Evolutionary conservation across 345 rosid species (phyloP), one percentile per base, ranked within the genome.

Genomic region (Leavenworthia alabamica): DNA sequence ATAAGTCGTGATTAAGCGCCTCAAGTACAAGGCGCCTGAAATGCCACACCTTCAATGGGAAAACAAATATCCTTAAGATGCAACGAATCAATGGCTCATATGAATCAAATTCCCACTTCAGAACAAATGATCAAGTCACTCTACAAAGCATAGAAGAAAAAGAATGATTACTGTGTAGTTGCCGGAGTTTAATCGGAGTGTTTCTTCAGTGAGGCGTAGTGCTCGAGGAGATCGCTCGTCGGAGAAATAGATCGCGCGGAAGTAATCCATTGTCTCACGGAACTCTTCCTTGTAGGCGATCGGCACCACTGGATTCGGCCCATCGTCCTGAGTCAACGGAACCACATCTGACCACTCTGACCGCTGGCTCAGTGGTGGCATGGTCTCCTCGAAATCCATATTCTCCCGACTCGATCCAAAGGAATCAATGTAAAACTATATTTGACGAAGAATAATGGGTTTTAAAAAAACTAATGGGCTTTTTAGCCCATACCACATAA

Each of bases 221-320:
- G 96, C 75, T 44, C 97, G 96, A 62, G 82, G 78, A 24, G 96
- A 93, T 50, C 82, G 85, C 77, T 93, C 99, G 19, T 79, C 73
- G 53, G 91, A 75, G 51, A 29, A 27, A 68, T 82, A 93, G 29
- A 93, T 49, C 41, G 96, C 91, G 3, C 97, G 86, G 56, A 93
- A 93, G 79, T 87, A 93, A 79, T 81, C 81, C 95, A 93, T 93
- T 10, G 86, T 78, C 79, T 89, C 95, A 9, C 79, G 79, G 68
- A 93, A 93, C 11, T 82, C 82, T 19, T 81, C 86, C 73, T 77
- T 81, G 82, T 87, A 89, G 1, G 84, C 92, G 72, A 89, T 89
- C 15, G 84, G 77, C 0, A 87, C 97, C 27, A 93, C 96, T 0
- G 90, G 97, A 63, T 83, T 80, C 5, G 92, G 90, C 1, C 96